Percentiles rank a stretch among this genome's conserved stretches.
Conservation (phyloP, 2,329 filamentous ascomycete genomes). For the Alternaria metachromatica region DNA sequence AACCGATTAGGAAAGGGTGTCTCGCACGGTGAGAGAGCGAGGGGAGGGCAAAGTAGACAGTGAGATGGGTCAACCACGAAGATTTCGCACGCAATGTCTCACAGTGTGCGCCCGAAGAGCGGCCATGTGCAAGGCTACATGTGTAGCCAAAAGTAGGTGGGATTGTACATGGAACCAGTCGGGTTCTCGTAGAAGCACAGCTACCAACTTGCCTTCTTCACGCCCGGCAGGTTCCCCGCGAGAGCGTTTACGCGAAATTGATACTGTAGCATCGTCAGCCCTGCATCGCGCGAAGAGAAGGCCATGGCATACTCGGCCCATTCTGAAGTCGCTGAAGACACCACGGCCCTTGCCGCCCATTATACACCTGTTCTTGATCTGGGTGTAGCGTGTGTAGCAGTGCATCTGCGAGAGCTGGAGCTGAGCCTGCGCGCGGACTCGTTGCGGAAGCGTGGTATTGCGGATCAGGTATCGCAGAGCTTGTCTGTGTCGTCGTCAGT, state of each 20-base stretch:
- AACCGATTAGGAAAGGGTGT: constrained; percentile 15
- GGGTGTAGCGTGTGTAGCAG: constrained; percentile 89
- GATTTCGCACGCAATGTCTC: not conserved
- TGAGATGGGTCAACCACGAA: not conserved
- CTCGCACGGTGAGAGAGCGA: not conserved
- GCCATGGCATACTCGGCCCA: constrained; percentile 75
- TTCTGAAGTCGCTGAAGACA: constrained; percentile 91
- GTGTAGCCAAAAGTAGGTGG: constrained; percentile 3
- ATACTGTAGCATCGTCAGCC: constrained; percentile 65
- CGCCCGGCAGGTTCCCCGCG: constrained; percentile 83
- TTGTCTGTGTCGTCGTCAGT: constrained; percentile 66
- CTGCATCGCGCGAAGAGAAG: not conserved
- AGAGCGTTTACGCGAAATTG: constrained; percentile 92
- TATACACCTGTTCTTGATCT: constrained; percentile 93
- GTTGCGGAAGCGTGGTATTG: constrained; percentile 83
- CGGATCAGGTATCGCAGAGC: constrained; percentile 82
- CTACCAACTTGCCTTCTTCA: constrained; percentile 97
- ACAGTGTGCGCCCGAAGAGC: not conserved
- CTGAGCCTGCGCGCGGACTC: constrained; percentile 88
- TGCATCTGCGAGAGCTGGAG: constrained; percentile 95
- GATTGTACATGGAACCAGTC: constrained; percentile 17
- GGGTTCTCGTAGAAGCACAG: not conserved
- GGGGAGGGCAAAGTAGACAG: not conserved
- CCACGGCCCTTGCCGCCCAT: constrained; percentile 88
- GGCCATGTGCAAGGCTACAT: not conserved